Evolutionary conservation across 2,329 filamentous ascomycete genomes (phyloP), one percentile per base, ranked within the genome.

Genomic region (Didymella sp.): DNA sequence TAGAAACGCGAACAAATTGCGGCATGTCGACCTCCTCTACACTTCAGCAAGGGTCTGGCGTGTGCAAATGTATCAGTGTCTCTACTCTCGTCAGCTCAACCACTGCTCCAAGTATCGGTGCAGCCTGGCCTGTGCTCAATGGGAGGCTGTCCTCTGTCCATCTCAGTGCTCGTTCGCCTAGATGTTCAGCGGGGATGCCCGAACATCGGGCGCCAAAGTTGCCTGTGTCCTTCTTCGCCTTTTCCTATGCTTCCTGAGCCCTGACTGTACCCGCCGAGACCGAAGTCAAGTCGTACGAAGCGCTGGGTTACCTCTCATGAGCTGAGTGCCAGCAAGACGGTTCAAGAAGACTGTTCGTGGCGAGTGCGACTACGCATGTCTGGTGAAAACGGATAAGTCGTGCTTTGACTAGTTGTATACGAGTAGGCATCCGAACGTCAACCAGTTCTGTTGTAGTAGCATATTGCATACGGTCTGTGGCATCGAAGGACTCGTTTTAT

Each of bases 81-180:
- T 51, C 38, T 15, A 37, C 44, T 30, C 48, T 44, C n/a, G 31
- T 44, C 22, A 24, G 40, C 12, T 9, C 30, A 2, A 37, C 44
- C 7, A 21, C 48, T 44, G n/a, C 48, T 6, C 48, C 44, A 6
- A n/a, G 40, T 44, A 30, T 30, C 3, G 31, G 31, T 12, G 22
- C 50, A 15, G 19, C 50, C 27, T 46, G 50, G 25, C 33, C 31
- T 9, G 31, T 40, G 13, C 33, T 49, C 27, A 43, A 35, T 12
- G 28, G 33, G 27, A 24, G 40, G 74, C 76, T 96, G 28, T 91
- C 90, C 0, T 91, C 90, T 0, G 85, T 89, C 15, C 84, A 91
- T 4, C 82, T 96, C 30, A 89, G 92, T 71, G 91, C 93, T 48
- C 37, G 5, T 27, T 51, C 6, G 51, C 56, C 1, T 55, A 58